These are phyloP conservation scores for Penicillium corylophilum DNA, from an alignment of 2,329 filamentous ascomycete genomes.

Conservation along the genomic window DNA sequence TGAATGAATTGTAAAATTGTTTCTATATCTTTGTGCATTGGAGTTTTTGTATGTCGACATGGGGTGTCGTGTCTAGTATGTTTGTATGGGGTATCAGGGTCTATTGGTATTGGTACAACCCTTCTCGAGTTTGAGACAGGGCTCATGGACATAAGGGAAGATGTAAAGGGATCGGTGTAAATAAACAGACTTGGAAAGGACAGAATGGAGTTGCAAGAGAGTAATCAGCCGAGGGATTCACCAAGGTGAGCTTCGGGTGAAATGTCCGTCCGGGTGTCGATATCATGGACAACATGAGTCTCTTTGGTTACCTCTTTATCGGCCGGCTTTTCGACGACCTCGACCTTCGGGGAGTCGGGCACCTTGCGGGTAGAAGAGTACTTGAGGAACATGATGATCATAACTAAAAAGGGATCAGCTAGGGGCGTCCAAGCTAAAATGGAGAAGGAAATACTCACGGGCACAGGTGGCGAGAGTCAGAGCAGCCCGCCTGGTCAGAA, in stretches of 20 bases:
- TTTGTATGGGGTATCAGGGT: conserved; percentile 15
- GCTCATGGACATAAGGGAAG: conserved; percentile 9
- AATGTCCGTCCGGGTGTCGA: conserved; percentile 10
- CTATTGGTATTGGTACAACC: conserved; percentile 16
- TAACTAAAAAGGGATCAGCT: conserved; percentile 35
- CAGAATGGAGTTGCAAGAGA: neutral
- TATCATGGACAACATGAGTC: conserved; percentile 20
- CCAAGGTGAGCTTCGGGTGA: conserved; percentile 24
- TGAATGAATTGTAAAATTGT: neutral
- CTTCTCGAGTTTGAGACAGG: neutral
- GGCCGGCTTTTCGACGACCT: conserved; percentile 30
- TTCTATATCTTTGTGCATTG: neutral
- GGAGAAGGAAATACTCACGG: conserved; percentile 35
- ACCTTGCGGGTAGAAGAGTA: conserved; percentile 43
- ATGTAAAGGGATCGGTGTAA: neutral
- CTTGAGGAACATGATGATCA: conserved; percentile 50
- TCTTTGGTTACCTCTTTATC: conserved; percentile 31
- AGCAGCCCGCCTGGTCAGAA: conserved; percentile 66
- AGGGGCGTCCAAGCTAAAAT: neutral
- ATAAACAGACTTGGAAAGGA: neutral
- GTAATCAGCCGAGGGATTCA: conserved; percentile 31
- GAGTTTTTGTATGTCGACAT: neutral
- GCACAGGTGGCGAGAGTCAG: conserved; percentile 56
- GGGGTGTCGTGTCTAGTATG: neutral
- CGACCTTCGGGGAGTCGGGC: conserved; percentile 36